phyloP scores from a whole-genome alignment of 176 grass and related monocot species.

The Calamus simplicifolius region DNA sequence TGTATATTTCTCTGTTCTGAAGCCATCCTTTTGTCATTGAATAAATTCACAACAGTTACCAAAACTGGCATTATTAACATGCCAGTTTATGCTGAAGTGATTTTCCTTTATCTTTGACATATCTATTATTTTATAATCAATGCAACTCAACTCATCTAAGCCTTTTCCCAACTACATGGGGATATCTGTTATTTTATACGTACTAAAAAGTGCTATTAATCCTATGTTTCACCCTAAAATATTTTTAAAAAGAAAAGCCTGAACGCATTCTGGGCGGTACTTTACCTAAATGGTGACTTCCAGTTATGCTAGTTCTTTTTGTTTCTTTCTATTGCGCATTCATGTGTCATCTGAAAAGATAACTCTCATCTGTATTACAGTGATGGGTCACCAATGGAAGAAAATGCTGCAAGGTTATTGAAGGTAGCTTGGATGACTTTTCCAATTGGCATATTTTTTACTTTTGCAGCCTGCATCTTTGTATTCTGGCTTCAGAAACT shows the following conservation, averaged over 20 bases:
- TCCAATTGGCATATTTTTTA: conserved; percentile 83
- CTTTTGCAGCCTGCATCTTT: conserved; percentile 47
- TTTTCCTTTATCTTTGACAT: conserved; percentile 2
- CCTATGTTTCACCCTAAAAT: too few species aligned
- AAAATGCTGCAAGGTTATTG: conserved; percentile 49
- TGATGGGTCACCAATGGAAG: conserved; percentile 44
- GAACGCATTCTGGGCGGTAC: not conserved
- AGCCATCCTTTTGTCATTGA: too few species aligned
- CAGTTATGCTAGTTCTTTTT: not conserved
- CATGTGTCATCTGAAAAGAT: conserved; percentile 6
- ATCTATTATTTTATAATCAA: too few species aligned
- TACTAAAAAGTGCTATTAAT: too few species aligned
- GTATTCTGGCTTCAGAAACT: conserved; percentile 73
- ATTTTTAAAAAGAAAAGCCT: too few species aligned
- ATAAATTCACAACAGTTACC: too few species aligned
- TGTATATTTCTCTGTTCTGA: too few species aligned
- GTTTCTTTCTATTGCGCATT: conserved; percentile 9
- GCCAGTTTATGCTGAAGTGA: too few species aligned
- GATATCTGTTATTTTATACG: too few species aligned
- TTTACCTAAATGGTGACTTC: not conserved
- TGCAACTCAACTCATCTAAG: too few species aligned
- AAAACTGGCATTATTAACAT: too few species aligned
- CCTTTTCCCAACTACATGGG: too few species aligned
- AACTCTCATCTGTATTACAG: conserved; percentile 40
- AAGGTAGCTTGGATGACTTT: conserved; percentile 91